Evolutionary conservation across 306 rosid genomes (phyloP).

Genomic region (Potentilla sterilis): DNA sequence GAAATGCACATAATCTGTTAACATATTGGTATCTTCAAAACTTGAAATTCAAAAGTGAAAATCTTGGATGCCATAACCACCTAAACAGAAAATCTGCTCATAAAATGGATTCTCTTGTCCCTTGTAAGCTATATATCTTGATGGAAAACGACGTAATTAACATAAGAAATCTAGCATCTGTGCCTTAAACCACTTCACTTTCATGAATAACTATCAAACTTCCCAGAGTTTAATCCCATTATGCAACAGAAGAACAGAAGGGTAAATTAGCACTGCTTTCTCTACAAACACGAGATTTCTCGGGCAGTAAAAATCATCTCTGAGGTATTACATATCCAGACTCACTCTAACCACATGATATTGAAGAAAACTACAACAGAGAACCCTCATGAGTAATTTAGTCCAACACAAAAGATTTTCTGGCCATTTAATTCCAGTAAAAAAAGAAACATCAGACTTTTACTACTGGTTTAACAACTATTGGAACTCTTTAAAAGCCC

Average conservation of each 20-base stretch:
- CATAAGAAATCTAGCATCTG: constrained; percentile 12
- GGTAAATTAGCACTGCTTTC: not conserved
- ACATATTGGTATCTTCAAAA: too few species aligned
- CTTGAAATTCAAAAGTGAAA: too few species aligned
- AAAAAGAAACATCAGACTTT: not conserved
- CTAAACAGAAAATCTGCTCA: too few species aligned
- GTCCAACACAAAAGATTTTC: not conserved
- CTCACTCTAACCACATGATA: not conserved
- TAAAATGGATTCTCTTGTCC: constrained; percentile 18
- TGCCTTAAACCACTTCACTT: not conserved
- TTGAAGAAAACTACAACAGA: not conserved
- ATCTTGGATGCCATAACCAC: too few species aligned
- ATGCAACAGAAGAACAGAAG: not conserved
- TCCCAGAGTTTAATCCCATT: not conserved
- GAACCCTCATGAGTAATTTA: not conserved
- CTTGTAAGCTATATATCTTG: constrained; percentile 24
- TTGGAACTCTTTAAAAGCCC: not conserved
- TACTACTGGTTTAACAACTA: not conserved
- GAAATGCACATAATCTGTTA: too few species aligned
- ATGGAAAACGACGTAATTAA: constrained; percentile 23
- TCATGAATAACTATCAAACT: not conserved
- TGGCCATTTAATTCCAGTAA: not conserved
- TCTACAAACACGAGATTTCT: not conserved
- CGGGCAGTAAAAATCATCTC: not conserved
- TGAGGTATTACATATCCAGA: not conserved